Evolutionary conservation across 352 stramenopile species (phyloP), one percentile per base, ranked within the genome.

Genomic region (Pythium pyrilobum): DNA sequence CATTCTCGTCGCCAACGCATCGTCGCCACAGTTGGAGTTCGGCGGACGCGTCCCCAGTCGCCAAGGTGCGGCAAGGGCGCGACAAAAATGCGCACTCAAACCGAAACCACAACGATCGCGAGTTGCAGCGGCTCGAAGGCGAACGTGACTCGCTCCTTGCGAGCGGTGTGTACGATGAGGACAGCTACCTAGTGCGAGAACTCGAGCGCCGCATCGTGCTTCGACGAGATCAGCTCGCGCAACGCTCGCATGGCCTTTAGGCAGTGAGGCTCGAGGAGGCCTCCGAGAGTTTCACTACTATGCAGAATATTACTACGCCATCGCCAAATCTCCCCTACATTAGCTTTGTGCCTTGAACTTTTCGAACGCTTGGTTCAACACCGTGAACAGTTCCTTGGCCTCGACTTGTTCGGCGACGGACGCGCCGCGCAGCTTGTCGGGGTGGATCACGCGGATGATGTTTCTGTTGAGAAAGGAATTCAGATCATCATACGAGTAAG

Each of bases 341-440:
- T 41, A 25, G n/a, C n/a, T n/a, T n/a, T 66, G 52, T 8, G 56
- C 46, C 52, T 94, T 93, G 50, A 88, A 92, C 49, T 81, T 83
- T 52, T 95, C 82, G 57, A 93, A 95, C n/a, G 81, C 81, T 59
- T 92, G 77, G 55, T 93, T 95, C 27, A 93, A 62, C 33, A 93
- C 77, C 16, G 83, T 95, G 62, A 95, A 95, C 23, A 95, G 71
- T 53, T 92, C 85, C 24, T 91, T 89, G 5, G 85, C 82, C 58
- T 90, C 85, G 8, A 93, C 52, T 42, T 95, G 82, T 28, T 95
- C 81, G n/a, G 78, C 36, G 34, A 95, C 69, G 5, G 74, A 83
- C 13, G 76, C 85, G 13, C 71, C 71, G 10, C 85, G 81, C n/a
- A 95, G 62, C 56, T 95, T 95, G 42, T 95, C 85, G 6, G 85